Evolutionary conservation across 179 eudicot species (phyloP), one percentile per base, ranked within the genome.

Genomic region (Spergularia azorica): DNA sequence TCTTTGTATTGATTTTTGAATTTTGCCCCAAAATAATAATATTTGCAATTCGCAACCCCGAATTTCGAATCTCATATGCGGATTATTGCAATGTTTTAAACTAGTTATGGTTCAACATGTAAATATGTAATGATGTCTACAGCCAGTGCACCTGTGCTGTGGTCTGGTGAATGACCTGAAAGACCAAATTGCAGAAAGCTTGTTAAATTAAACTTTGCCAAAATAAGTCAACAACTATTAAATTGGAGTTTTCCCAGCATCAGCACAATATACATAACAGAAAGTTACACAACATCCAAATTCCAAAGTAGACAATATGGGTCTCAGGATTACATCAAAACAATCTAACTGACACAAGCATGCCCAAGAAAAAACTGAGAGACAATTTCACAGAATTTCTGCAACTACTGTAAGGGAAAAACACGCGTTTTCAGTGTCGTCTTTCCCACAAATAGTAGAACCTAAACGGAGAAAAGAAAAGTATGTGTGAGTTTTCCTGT

Each of bases 201-300:
- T 55, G 48, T n/a, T 26, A 70, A 70, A 5, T 71, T 36, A 38
- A 36, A 61, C 7, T 73, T 73, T 73, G 76, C 63, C 76, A 61
- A 46, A 6, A 59, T 9, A 17, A 32, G 58, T 20, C 54, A 61
- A 61, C 21, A 58, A 58, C n/a, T 58, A 58, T 16, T 16, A n/a
- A 58, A 62, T 8, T 17, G 21, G 57, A 48, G 38, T 9, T 9
- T 10, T 50, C 36, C 8, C 26, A 46, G n/a, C 68, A 73, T 61
- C 76, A 73, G 77, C 62, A 74, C 68, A 51, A 26, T 26, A 55
- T 21, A 21, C 20, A 10, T 60, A 61, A 20, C 50, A 74, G 61
- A 74, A 63, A 51, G 77, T 52, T 36, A 63, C 41, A 71, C 4
- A 43, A 56, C 61, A 60, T 32, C 50, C 50, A 56, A 71, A 61